phyloP scores from a whole-genome alignment of 2,329 filamentous ascomycete species.

The Cladosporium sp. region DNA sequence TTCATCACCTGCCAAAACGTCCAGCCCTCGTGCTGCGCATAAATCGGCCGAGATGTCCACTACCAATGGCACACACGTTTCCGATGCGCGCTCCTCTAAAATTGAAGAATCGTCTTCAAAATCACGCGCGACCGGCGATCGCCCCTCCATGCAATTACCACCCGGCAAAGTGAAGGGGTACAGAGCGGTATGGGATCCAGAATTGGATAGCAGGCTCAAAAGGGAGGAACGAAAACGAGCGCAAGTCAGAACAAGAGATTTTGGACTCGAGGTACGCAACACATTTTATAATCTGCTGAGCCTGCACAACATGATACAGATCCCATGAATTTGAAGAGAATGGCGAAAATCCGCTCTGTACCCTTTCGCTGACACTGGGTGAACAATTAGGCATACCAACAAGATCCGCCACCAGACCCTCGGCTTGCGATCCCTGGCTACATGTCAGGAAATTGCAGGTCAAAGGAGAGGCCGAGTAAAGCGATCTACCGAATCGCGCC shows the following conservation, averaged over 20 bases:
- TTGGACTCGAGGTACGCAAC: slow-evolving; percentile 45
- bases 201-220: slow-evolving; percentile 59
- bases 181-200: slow-evolving; percentile 63
- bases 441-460: slow-evolving; percentile 51
- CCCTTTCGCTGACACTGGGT: slow-evolving; percentile 41
- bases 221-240: slow-evolving; percentile 55
- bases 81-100: slow-evolving; percentile 28
- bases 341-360: slow-evolving; percentile 39
- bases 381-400: slow-evolving; percentile 57
- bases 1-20: slow-evolving; percentile 61
- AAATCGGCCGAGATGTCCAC: slow-evolving; percentile 30
- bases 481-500: slow-evolving; percentile 69
- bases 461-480: slow-evolving; percentile 61
- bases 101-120: slow-evolving; percentile 43
- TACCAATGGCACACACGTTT: slow-evolving; percentile 26
- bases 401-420: slow-evolving; percentile 78
- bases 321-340: slow-evolving; percentile 30
- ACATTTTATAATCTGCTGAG: slow-evolving; percentile 40
- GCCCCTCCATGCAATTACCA: slow-evolving; percentile 46
- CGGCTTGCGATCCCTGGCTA: slow-evolving; percentile 69
- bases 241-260: slow-evolving; percentile 37
- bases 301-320: slow-evolving; percentile 38
- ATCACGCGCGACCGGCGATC: slow-evolving; percentile 36
- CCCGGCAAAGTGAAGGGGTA: slow-evolving; percentile 57
- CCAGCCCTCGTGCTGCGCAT: slow-evolving; percentile 49